Evolutionary conservation across 2,329 filamentous ascomycete species (phyloP), one percentile per base, ranked within the genome.

Genomic region (Cercospora zeina): DNA sequence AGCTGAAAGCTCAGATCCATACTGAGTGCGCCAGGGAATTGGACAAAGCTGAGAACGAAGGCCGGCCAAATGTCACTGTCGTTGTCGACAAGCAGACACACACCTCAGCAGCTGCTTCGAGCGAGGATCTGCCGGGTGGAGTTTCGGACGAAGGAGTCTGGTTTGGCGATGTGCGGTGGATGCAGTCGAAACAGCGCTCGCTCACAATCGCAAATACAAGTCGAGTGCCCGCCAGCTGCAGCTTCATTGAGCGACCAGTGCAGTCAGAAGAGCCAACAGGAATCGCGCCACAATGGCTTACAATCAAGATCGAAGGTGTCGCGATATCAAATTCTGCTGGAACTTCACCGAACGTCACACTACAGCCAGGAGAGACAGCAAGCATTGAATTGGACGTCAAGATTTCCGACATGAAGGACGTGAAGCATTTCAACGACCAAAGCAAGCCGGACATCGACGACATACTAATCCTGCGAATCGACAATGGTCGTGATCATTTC

Each of bases 131-230:
- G 31, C 62, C 60, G 4, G 51, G 50, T 1, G 76, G 78, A 27
- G 73, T 73, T 14, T 75, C 79, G 31, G 75, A 80, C 21, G 79
- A 87, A 69, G 85, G 85, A 1, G 84, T 97, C 0, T 85, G 93
- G 70, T 95, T 97, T 74, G 93, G 92, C 0, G 79, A 87, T 3
- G 79, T 97, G 1, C 80, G 83, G 2, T 96, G 89, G 70, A 81
- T 88, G 39, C 84, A 88, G 62, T 84, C 81, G 7, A 85, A 89
- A 68, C 82, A 80, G 8, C 83, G 88, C 4, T 85, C 82, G 3
- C 74, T 97, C 47, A 97, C 93, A 0, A 85, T 99, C 59, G 95
- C 95, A 27, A 99, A 99, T 69, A 99, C 95, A 0, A 89, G 95
- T 2, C 84, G 91, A 30, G 91, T 96, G 0, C 77, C 87, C 2